A percentile compares a stretch with the other conserved stretches of the same genome.
phyloP scores from a whole-genome alignment of 164 flowering plant genomes.

The Aristolochia californica region DNA sequence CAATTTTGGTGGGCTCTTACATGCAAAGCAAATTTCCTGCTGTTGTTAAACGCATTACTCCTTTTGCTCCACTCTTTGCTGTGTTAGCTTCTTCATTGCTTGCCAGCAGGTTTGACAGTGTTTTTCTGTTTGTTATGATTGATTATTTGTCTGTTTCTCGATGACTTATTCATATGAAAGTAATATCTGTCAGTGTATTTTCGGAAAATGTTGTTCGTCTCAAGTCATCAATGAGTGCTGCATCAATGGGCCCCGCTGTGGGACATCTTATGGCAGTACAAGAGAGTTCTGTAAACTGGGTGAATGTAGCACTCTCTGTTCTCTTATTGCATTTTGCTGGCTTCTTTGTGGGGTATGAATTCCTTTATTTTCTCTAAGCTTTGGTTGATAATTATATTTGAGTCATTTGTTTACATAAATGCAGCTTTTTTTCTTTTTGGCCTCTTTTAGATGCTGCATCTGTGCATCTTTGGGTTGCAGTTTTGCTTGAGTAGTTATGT shows the following conservation, averaged over 20 bases:
- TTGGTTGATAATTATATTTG: no score
- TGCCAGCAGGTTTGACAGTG: slow-evolving; percentile 65
- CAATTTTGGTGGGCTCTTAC: slow-evolving; percentile 61
- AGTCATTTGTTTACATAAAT: no score
- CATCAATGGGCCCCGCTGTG: slow-evolving; percentile 26
- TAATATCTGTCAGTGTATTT: slow-evolving; percentile 67
- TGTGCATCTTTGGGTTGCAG: slow-evolving; percentile 84
- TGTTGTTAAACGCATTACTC: slow-evolving; percentile 37
- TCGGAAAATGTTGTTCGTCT: slow-evolving; percentile 61
- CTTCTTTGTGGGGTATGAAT: slow-evolving; percentile 59
- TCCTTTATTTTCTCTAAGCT: no score
- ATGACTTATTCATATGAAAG: slow-evolving; percentile 34
- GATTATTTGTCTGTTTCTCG: no score
- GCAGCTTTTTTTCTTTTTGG: slow-evolving; percentile 50
- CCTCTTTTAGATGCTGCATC: slow-evolving; percentile 48
- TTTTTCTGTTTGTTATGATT: slow-evolving; percentile 7
- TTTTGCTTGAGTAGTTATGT: slow-evolving; percentile 4
- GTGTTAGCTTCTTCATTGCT: slow-evolving; percentile 57
- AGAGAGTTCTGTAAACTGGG: slow-evolving; percentile 36
- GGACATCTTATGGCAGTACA: slow-evolving; percentile 27
- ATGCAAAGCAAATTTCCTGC: slow-evolving; percentile 47
- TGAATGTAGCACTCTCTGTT: slow-evolving; percentile 36
- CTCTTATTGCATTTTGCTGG: slow-evolving; percentile 57
- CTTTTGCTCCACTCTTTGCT: slow-evolving; percentile 65
- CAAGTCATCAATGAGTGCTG: slow-evolving; percentile 32